Evolutionary conservation across 768 basidiomycete species (phyloP).

Genomic region (Boletus rex-veris): DNA sequence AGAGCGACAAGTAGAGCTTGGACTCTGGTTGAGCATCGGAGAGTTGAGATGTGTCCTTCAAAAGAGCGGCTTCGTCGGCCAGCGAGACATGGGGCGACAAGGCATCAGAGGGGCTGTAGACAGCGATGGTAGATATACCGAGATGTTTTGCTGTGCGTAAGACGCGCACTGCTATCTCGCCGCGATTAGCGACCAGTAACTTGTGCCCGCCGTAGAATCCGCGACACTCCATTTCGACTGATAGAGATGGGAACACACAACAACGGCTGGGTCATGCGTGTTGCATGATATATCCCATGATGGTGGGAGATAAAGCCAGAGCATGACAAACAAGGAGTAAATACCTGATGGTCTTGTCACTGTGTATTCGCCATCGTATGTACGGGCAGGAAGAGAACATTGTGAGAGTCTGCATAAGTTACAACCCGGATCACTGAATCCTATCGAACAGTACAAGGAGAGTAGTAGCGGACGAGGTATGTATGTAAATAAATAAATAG

Average conservation of each 20-base stretch:
- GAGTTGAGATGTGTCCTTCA: conserved; percentile 20
- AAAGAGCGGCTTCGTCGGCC: conserved; percentile 48
- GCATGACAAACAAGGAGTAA: too few relatives aligned
- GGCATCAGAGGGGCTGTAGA: conserved; percentile 59
- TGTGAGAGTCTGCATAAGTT: too few relatives aligned
- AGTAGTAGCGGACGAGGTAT: too few relatives aligned
- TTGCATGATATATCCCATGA: too few relatives aligned
- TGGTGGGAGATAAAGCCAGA: too few relatives aligned
- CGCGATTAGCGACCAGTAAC: conserved; percentile 66
- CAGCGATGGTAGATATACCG: conserved; percentile 49
- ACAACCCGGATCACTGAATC: too few relatives aligned
- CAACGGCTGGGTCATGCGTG: too few relatives aligned
- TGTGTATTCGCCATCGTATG: too few relatives aligned
- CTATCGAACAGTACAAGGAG: too few relatives aligned
- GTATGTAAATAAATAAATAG: background rate
- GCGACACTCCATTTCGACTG: conserved; percentile 11
- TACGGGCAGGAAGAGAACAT: too few relatives aligned
- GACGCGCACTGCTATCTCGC: conserved; percentile 68
- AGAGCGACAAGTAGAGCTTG: conserved; percentile 39
- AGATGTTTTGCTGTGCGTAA: conserved; percentile 53
- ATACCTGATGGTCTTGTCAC: too few relatives aligned
- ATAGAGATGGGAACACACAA: background rate
- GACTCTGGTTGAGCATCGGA: conserved; percentile 36
- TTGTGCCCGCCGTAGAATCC: conserved; percentile 36
- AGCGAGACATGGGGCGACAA: conserved; percentile 54